Base-by-base conservation (phyloP, 768 basidiomycete genomes). In the Rhodotorula kratochvilovae region DNA sequence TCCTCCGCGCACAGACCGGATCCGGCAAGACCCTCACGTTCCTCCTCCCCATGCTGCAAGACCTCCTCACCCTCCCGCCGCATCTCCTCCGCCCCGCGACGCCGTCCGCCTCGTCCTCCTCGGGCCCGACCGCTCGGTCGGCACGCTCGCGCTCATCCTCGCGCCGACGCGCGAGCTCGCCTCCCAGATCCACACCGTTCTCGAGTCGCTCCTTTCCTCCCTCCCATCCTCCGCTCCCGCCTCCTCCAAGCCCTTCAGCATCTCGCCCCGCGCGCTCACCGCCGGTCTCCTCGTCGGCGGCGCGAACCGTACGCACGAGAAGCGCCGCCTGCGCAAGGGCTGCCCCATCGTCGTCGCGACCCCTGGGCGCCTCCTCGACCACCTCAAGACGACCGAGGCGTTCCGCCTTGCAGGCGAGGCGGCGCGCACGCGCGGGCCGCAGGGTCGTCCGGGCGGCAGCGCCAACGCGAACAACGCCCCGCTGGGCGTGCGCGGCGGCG, bases 121-220 rank as follows among this genome's bases (percentile, higher is more conserved):
- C 35, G 29, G 88, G n/a, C 95, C 97, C 76, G 92, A 95, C 80
- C 87, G 95, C 48, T 90, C 90, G 0, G 90, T 98, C 77, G 95
- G 95, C 36, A 97, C 95, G 4, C 84, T 98, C 29, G 93, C 94
- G 2, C 86, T 97, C 66, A 90, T 97, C 71, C 90, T 98, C 66
- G 92, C 90, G 3, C 95, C 95, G 2, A 97, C 95, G 6, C 87
- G 94, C 63, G 96, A 98, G 81, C 85, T 98, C 23, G 96, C 95
- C 3, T 91, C 92, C 78, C 96, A 99, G 79, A 97, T 97, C 63
- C 92, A 89, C 16, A 92, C 96, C 76, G 94, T 98, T n/a, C 84
- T 97, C 21, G 91, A 92, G 74, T 82, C 84, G 25, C 81, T 98
- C 12, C 84, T 98, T 8, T 85, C 87, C 76, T 84, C 96, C 68